Conservation (phyloP, 345 rosid genomes). For the Brassica juncea region DNA sequence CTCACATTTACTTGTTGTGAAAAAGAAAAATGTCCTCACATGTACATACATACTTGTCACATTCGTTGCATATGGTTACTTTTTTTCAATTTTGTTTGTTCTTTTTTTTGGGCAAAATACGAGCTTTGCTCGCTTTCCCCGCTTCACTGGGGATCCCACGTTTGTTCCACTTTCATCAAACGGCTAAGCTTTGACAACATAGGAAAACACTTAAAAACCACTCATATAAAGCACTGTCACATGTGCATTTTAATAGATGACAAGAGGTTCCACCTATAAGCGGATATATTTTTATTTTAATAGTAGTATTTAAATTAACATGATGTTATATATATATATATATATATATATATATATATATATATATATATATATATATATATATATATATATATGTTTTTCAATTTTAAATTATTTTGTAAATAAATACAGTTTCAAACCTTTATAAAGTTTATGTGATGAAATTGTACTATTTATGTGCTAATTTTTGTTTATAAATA, state of each 20-base stretch:
- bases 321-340: no score
- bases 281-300: neutral
- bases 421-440: no score
- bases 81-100: neutral
- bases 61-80: neutral
- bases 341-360: no score
- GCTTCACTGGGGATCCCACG: slow-evolving; percentile 34
- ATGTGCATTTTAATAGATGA: slow-evolving; percentile 22
- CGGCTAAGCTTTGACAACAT: slow-evolving; percentile 25
- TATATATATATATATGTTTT: no score
- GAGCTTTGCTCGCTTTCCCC: slow-evolving; percentile 23
- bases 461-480: no score
- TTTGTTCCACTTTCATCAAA: slow-evolving; percentile 18
- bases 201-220: slow-evolving; percentile 20
- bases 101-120: no score
- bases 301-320: no score
- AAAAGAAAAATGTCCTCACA: neutral
- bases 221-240: slow-evolving; percentile 18
- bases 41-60: neutral
- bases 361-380: no score
- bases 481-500: no score
- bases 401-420: no score
- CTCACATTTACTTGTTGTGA: neutral
- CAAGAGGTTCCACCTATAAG: neutral
- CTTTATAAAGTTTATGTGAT: no score